A percentile compares a stretch with the other conserved stretches of the same genome.
phyloP scores from a whole-genome alignment of 1,284 basidiomycete species.

The Pseudozyma sp. region DNA sequence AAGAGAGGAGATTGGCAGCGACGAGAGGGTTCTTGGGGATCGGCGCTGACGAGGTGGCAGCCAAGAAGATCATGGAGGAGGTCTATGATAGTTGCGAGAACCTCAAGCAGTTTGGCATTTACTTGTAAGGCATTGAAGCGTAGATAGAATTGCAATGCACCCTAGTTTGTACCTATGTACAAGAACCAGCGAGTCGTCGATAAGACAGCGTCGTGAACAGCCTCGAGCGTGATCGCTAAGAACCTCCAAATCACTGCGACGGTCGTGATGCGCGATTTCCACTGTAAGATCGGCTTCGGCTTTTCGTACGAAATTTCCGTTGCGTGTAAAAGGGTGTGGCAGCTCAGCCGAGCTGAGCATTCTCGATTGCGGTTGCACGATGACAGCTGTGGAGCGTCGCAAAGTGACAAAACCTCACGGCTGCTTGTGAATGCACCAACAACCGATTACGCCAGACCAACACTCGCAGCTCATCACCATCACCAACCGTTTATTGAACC shows the following conservation, averaged over 20 bases:
- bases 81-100: conserved; percentile 64
- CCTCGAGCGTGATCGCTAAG: neutral
- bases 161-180: too few relatives aligned
- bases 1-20: conserved; percentile 45
- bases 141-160: neutral
- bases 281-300: conserved; percentile 6
- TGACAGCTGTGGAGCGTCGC: neutral
- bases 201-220: neutral
- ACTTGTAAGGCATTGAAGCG: conserved; percentile 18
- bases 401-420: neutral
- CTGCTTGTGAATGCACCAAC: conserved; percentile 10
- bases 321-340: neutral
- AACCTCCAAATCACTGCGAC: neutral
- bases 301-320: conserved; percentile 19
- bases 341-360: conserved; percentile 28
- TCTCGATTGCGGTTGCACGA: neutral
- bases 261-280: neutral
- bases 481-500: too few relatives aligned
- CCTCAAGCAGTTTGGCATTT: conserved; percentile 57
- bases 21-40: conserved; percentile 60
- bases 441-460: conserved; percentile 12
- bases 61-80: conserved; percentile 56
- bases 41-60: conserved; percentile 56
- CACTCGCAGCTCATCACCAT: neutral
- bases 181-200: too few relatives aligned